A percentile compares a stretch with the other conserved stretches of the same genome.
These are phyloP conservation scores for Ceratocystis variospora DNA, from an alignment of 2,329 filamentous ascomycete genomes.

Conservation along the genomic window DNA sequence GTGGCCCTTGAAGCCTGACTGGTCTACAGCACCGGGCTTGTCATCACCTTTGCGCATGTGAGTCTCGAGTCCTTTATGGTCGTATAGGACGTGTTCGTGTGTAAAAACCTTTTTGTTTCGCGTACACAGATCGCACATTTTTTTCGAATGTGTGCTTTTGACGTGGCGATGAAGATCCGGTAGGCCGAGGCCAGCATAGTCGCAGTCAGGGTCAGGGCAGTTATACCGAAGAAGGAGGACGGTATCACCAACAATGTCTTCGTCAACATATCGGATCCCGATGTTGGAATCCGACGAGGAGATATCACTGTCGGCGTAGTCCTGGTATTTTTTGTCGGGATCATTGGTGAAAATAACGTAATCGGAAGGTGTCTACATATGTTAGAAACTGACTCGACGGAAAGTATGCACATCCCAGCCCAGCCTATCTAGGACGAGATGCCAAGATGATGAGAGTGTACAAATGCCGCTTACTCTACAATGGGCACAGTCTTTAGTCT, in stretches of 20 bases:
- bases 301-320: slow-evolving; percentile 63
- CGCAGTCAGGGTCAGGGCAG: slow-evolving; percentile 68
- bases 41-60: slow-evolving; percentile 90
- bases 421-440: not conserved
- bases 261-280: slow-evolving; percentile 79
- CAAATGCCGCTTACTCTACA: slow-evolving; percentile 54
- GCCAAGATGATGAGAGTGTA: not conserved
- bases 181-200: slow-evolving; percentile 63
- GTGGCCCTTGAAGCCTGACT: slow-evolving; percentile 92
- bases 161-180: slow-evolving; percentile 58
- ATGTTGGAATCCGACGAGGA: slow-evolving; percentile 69
- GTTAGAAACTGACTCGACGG: slow-evolving; percentile 20
- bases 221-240: slow-evolving; percentile 83
- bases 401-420: not conserved
- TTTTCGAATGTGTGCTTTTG: slow-evolving; percentile 64
- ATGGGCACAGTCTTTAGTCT: slow-evolving; percentile 92
- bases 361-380: slow-evolving; percentile 45
- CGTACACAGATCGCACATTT: slow-evolving; percentile 82
- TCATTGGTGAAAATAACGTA: slow-evolving; percentile 91
- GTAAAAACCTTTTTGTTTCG: slow-evolving; percentile 97
- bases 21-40: slow-evolving; percentile 73
- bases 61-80: slow-evolving; percentile 61
- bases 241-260: slow-evolving; percentile 83
- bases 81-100: slow-evolving; percentile 90
- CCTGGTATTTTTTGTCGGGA: slow-evolving; percentile 64